Conservation (phyloP, 257 asterid genomes). For the Fraxinus americana region DNA sequence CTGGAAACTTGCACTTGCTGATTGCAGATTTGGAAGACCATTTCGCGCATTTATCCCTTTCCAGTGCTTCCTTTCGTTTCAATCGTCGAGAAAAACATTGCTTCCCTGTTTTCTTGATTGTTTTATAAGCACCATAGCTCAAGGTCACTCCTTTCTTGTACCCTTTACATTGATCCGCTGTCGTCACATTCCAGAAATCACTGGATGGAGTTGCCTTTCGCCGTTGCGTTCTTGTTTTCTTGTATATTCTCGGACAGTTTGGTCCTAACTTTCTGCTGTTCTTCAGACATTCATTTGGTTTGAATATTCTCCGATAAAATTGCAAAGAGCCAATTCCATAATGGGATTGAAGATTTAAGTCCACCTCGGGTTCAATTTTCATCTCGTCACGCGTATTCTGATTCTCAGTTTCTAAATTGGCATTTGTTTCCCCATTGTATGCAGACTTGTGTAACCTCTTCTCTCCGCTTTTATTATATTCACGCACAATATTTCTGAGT, state of each 20-base stretch:
- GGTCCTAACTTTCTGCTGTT: conserved; percentile 41
- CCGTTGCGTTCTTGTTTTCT: conserved; percentile 31
- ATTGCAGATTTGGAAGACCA: neutral
- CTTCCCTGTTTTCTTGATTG: neutral
- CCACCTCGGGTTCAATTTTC: neutral
- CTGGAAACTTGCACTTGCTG: neutral
- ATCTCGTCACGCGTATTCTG: neutral
- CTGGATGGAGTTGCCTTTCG: neutral
- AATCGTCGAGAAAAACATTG: neutral
- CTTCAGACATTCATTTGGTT: conserved; percentile 25
- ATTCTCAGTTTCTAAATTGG: neutral
- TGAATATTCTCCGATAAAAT: conserved; percentile 29
- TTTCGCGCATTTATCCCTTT: neutral
- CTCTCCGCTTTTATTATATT: neutral
- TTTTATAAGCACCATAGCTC: neutral
- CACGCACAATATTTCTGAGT: neutral
- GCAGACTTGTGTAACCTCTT: neutral
- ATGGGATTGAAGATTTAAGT: neutral
- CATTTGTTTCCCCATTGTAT: neutral
- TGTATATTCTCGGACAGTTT: conserved; percentile 22
- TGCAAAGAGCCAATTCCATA: neutral
- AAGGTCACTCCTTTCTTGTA: neutral
- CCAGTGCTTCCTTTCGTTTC: neutral
- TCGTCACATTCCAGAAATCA: neutral
- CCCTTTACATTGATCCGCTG: neutral